phyloP scores from a whole-genome alignment of 345 rosid species.

The Raphanus raphanistrum region DNA sequence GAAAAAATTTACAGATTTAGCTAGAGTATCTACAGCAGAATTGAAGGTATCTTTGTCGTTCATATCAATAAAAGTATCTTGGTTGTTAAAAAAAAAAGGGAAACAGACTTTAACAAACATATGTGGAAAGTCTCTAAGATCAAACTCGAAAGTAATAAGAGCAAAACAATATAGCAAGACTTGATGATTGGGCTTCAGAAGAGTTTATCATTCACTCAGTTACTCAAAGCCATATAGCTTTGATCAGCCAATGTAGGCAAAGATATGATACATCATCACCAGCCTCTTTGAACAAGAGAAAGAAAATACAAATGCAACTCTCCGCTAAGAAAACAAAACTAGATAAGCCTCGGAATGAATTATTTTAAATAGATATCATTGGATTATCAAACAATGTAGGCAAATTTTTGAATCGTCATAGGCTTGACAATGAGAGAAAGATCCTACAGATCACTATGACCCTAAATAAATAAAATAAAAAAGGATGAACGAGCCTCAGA shows the following conservation, averaged over 20 bases:
- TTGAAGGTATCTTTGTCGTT: too few relatives aligned
- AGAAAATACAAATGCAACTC: not conserved
- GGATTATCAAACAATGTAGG: constrained; percentile 28
- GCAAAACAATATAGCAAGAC: not conserved
- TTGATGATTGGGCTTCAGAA: constrained; percentile 21
- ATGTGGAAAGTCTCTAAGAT: not conserved
- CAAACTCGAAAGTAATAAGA: not conserved
- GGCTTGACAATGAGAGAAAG: not conserved
- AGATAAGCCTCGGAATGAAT: constrained; percentile 20
- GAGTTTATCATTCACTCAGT: constrained; percentile 32
- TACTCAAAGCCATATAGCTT: constrained; percentile 21
- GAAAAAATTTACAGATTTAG: too few relatives aligned
- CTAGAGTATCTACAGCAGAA: too few relatives aligned
- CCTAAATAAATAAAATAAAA: not conserved
- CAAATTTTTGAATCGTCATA: constrained; percentile 22
- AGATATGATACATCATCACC: constrained; percentile 37
- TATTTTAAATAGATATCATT: constrained; percentile 10
- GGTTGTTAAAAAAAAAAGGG: too few relatives aligned
- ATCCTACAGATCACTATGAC: not conserved
- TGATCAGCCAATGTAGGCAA: constrained; percentile 42
- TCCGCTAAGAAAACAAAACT: not conserved
- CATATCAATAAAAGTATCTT: too few relatives aligned
- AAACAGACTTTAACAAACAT: too few relatives aligned
- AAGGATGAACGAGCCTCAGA: constrained; percentile 23
- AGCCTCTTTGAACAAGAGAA: not conserved